Evolutionary conservation across 305 asterid genomes (phyloP), one percentile per base, ranked within the genome.

Genomic region (Euphrasia arctica): DNA sequence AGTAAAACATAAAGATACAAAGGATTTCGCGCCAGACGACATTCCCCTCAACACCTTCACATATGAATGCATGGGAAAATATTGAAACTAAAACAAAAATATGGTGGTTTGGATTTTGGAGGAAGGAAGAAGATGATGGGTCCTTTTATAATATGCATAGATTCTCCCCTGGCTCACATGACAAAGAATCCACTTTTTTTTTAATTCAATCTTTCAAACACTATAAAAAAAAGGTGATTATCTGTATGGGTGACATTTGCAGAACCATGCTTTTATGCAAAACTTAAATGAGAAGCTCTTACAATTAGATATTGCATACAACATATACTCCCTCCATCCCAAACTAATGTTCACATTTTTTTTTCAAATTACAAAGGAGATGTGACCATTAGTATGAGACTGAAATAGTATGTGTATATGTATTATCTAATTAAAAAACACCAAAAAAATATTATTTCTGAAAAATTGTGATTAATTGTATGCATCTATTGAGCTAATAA

Each of bases 1-100:
- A 8, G 41, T 34, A 34, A 34, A 18, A 18, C 22, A 18, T 18
- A 18, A 18, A 18, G 22, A 18, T 18, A 18, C 22, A 18, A 74
- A 80, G 60, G 79, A 77, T 76, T 77, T 80, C 82, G 83, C 68
- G 66, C 95, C 91, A 82, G 86, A 75, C 89, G 60, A 79, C 91
- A 82, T 75, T 77, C 87, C 80, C 83, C 84, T 77, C 89, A 87
- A 80, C 84, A 56, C 22, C 34, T 47, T 15, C 39, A 62, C 49
- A 15, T 55, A 59, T 54, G 55, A 67, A 29, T 29, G 28, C 13
- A 31, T 22, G 49, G 22, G 58, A 4, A 9, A 13, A 31, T 8
- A 32, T 6, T 36, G 42, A 5, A 9, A 13, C 18, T 8, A 50
- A 14, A 15, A 18, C 22, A 18, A 49, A 14, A 31, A 10, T 39